Evolutionary conservation across 495 filamentous ascomycete genomes (phyloP).

Genomic region (Rhypophila decipiens): DNA sequence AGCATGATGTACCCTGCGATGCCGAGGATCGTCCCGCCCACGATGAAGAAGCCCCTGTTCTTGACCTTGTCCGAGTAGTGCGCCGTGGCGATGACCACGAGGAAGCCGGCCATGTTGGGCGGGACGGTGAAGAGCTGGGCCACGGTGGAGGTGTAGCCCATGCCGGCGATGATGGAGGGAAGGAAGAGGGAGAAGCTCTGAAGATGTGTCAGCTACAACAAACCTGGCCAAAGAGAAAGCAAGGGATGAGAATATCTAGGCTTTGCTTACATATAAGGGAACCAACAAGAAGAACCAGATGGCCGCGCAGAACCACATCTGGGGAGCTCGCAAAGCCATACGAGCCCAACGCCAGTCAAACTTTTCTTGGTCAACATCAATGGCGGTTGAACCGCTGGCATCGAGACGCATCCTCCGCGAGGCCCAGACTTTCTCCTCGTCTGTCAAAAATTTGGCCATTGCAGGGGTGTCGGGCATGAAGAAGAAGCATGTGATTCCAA

Average conservation of each 20-base stretch:
- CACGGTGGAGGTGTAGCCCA: constrained; percentile 45
- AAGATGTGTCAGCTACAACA: neutral
- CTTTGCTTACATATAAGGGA: constrained; percentile 28
- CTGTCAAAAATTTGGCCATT: constrained; percentile 31
- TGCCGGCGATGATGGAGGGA: constrained; percentile 49
- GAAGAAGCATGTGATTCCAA: constrained; percentile 35
- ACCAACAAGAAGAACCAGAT: constrained; percentile 38
- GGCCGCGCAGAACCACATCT: constrained; percentile 34
- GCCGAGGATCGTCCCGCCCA: constrained; percentile 36
- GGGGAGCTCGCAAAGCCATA: constrained; percentile 35
- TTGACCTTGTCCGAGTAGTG: constrained; percentile 42
- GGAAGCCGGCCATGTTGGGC: constrained; percentile 44
- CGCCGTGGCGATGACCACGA: constrained; percentile 40
- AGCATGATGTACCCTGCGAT: constrained; percentile 53
- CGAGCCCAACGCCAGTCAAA: constrained; percentile 38
- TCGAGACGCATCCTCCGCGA: constrained; percentile 36
- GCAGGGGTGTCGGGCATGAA: constrained; percentile 42
- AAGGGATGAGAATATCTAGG: neutral
- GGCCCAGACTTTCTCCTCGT: constrained; percentile 29
- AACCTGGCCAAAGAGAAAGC: neutral
- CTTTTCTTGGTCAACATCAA: constrained; percentile 36
- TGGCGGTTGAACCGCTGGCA: constrained; percentile 29
- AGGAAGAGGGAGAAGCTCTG: constrained; percentile 28
- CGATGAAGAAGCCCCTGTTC: constrained; percentile 47
- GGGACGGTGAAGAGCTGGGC: constrained; percentile 52